Evolutionary conservation across 768 basidiomycete genomes (phyloP), one percentile per base, ranked within the genome.

Genomic region (Collybiopsis confluens): DNA sequence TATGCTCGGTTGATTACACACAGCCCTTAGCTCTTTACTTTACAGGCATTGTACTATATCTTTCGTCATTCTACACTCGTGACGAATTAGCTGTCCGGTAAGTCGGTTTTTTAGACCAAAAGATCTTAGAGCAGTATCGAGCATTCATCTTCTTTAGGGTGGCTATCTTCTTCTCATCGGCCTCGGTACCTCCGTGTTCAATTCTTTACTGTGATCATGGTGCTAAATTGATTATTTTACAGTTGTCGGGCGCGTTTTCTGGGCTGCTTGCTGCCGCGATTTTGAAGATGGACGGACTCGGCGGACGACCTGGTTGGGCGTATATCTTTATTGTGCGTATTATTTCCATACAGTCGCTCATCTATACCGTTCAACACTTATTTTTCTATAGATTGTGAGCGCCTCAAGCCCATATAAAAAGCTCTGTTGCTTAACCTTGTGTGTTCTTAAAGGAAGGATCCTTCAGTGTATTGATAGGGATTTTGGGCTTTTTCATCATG

Each of bases 191-290:
- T n/a, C n/a, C n/a, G n/a, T n/a, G 54, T 62, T 41, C 10, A n/a
- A 55, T 11, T n/a, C 40, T 16, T 24, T 23, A 45, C 38, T 23
- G 16, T 24, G 3, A 21, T 36, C 47, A 28, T 40, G 28, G 26
- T 41, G 45, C 16, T 36, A 24, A n/a, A 45, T 15, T 21, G 2
- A 37, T 35, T 7, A 10, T n/a, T 21, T 18, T 54, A n/a, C 40
- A 71, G 70, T 68, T 82, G 3, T 76, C 83, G 0, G 80, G 82
- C 1, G 78, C 81, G 0, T 84, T 85, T 59, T 84, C 83, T 4
- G 86, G 86, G 40, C 66, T 88, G 6, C 72, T 88, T 1, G 84
- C 85, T 1, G 70, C 80, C 28, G 82, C 73, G 1, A 83, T 88
- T 46, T 61, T 73, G n/a, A 65, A 80, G 13, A 80, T 88, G 73